Evolutionary conservation across 2,329 filamentous ascomycete species (phyloP).

Genomic region (Chalaropsis thielavioides): DNA sequence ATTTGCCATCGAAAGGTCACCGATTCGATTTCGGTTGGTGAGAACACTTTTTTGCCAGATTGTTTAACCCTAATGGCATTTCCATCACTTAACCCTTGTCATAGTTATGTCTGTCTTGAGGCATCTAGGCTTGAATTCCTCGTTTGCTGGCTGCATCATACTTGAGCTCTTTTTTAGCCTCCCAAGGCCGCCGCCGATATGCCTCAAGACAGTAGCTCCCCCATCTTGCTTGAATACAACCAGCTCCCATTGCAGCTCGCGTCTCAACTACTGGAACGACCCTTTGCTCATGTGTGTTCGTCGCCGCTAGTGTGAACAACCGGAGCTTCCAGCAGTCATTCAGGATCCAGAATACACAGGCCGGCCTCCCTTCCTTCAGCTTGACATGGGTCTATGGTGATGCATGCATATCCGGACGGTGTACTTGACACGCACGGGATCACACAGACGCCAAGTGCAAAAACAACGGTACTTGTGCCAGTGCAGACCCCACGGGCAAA

Average conservation of each 20-base stretch:
- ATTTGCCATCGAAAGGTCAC: conserved; percentile 9
- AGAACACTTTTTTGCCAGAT: conserved; percentile 10
- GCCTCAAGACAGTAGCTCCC: background rate
- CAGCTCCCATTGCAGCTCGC: background rate
- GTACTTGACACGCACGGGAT: background rate
- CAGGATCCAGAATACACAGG: background rate
- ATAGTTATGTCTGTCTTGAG: background rate
- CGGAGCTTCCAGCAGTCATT: background rate
- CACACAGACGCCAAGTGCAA: background rate
- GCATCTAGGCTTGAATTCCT: background rate
- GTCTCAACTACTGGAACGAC: too few species aligned
- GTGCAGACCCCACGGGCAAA: background rate
- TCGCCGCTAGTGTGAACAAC: background rate
- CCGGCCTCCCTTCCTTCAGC: background rate
- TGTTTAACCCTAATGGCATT: background rate
- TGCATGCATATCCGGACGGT: background rate
- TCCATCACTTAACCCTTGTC: background rate
- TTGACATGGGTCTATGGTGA: background rate
- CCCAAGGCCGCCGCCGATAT: too few species aligned
- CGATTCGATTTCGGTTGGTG: conserved; percentile 17
- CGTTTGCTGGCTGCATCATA: too few species aligned
- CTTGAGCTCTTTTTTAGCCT: background rate
- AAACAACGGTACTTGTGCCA: background rate
- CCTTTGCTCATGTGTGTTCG: too few species aligned
- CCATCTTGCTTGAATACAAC: background rate